Conservation (phyloP, 192 early-diverging fungal genomes). For the Gaertneriomyces sp. region DNA sequence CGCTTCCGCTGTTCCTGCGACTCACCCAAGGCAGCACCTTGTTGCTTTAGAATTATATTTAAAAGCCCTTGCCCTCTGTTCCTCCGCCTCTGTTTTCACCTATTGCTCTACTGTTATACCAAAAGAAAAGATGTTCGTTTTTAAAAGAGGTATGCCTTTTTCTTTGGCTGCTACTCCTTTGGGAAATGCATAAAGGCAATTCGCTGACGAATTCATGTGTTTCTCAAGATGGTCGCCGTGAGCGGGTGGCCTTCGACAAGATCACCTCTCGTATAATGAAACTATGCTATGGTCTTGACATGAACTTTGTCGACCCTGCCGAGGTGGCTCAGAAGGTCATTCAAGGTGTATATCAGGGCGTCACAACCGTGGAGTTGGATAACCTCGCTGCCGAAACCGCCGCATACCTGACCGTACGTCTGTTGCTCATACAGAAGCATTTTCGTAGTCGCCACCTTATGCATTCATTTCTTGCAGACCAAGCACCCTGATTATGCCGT, state of each 20-base stretch:
- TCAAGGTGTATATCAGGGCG: constrained; percentile 92
- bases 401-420: constrained; percentile 52
- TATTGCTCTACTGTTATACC: no score
- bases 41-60: no score
- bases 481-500: constrained; percentile 95
- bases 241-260: constrained; percentile 96
- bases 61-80: no score
- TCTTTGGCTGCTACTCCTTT: neutral
- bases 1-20: no score
- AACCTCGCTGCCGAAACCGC: constrained; percentile 95
- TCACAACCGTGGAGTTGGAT: constrained; percentile 94
- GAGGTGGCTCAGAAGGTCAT: constrained; percentile 92
- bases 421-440: neutral
- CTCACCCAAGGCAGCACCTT: no score
- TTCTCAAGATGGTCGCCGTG: constrained; percentile 73
- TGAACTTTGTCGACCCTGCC: constrained; percentile 85
- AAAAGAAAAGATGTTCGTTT: constrained; percentile 34
- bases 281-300: constrained; percentile 90
- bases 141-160: constrained; percentile 37
- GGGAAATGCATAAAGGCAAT: neutral
- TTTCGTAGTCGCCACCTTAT: neutral
- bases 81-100: no score
- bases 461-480: constrained; percentile 49
- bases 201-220: neutral
- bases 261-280: constrained; percentile 85